Conservation (phyloP, 495 filamentous ascomycete species). For the Astrocystis sublimbata region DNA sequence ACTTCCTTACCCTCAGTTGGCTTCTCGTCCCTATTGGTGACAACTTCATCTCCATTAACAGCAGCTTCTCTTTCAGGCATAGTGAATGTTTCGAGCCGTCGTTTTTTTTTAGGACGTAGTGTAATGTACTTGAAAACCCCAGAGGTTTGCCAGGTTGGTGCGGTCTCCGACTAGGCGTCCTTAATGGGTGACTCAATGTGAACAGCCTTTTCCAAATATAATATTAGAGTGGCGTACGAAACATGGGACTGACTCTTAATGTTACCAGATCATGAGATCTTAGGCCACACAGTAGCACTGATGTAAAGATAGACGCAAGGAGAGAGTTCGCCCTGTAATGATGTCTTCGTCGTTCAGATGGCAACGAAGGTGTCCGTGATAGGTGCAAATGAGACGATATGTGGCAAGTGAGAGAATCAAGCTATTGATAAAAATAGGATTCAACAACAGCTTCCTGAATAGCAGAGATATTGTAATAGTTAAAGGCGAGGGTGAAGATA, state of each 20-base stretch:
- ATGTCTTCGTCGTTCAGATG: too few relatives aligned
- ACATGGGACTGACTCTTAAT: background rate
- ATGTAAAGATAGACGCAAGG: too few relatives aligned
- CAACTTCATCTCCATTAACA: too few relatives aligned
- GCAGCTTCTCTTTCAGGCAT: background rate
- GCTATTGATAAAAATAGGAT: background rate
- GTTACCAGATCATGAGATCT: background rate
- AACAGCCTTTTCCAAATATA: background rate
- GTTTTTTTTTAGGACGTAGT: background rate
- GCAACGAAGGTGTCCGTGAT: too few relatives aligned
- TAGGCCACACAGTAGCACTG: too few relatives aligned
- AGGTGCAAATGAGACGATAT: background rate
- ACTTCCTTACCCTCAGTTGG: too few relatives aligned
- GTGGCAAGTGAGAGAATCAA: background rate
- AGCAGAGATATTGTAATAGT: background rate
- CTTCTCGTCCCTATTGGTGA: too few relatives aligned
- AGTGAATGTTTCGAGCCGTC: background rate
- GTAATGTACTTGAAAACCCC: background rate
- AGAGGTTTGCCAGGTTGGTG: background rate
- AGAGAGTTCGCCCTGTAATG: too few relatives aligned
- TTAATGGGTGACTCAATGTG: background rate
- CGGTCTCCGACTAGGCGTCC: background rate
- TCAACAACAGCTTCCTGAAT: background rate
- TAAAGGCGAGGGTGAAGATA: background rate
- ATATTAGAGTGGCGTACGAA: background rate